Conservation (phyloP, 768 basidiomycete genomes). For the Pluteus cervinus region DNA sequence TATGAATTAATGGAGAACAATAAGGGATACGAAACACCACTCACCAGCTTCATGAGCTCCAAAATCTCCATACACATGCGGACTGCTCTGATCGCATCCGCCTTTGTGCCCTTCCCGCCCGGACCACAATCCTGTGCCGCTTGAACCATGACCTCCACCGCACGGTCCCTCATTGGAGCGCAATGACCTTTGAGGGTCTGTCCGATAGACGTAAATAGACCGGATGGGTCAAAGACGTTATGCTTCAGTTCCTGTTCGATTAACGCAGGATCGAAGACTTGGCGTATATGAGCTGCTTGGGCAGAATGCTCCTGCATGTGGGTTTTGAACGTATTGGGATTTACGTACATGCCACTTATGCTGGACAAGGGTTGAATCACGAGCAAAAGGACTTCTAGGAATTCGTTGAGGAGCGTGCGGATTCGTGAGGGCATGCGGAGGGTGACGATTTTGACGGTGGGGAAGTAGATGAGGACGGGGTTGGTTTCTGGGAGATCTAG, state of each 20-base stretch:
- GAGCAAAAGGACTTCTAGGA: conserved; percentile 74
- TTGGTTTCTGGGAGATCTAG: conserved; percentile 32
- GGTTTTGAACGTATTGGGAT: conserved; percentile 50
- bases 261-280: conserved; percentile 75
- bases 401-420: conserved; percentile 61
- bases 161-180: conserved; percentile 85
- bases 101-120: conserved; percentile 46
- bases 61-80: conserved; percentile 84
- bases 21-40: conserved; percentile 24
- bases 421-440: conserved; percentile 71
- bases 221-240: conserved; percentile 71
- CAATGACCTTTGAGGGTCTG: conserved; percentile 84
- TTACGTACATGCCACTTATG: conserved; percentile 53
- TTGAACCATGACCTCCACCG: conserved; percentile 79
- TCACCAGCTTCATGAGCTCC: conserved; percentile 91
- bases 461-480: conserved; percentile 37
- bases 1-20: conserved; percentile 14
- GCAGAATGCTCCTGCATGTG: conserved; percentile 59
- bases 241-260: conserved; percentile 80
- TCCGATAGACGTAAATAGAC: conserved; percentile 74
- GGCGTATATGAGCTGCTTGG: conserved; percentile 61
- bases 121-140: conserved; percentile 55
- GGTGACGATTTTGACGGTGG: conserved; percentile 44
- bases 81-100: conserved; percentile 67
- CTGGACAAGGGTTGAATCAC: conserved; percentile 79